Evolutionary conservation across 2,329 filamentous ascomycete genomes (phyloP).

Genomic region (Colletotrichum tropicicola): DNA sequence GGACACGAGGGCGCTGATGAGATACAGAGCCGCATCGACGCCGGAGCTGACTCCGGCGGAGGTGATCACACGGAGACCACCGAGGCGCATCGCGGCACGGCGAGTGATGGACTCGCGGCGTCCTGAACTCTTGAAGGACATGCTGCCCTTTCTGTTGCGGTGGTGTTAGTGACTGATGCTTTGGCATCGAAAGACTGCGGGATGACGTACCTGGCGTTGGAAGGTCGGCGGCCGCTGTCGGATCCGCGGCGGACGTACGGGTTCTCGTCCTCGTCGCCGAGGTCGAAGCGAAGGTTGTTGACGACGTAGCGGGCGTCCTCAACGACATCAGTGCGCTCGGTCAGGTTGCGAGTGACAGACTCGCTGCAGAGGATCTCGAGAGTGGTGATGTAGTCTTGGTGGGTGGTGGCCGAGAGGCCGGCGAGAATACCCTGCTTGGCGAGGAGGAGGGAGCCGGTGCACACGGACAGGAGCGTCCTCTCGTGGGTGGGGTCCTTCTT

Average conservation of each 20-base stretch:
- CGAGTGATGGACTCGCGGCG: constrained; percentile 84
- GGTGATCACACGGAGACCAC: constrained; percentile 78
- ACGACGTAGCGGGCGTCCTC: constrained; percentile 86
- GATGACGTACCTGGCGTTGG: constrained; percentile 65
- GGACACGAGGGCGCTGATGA: constrained; percentile 84
- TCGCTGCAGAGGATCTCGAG: constrained; percentile 86
- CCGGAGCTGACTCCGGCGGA: constrained; percentile 81
- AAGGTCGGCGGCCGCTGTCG: constrained; percentile 68
- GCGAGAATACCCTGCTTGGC: constrained; percentile 80
- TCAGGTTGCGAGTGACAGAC: constrained; percentile 72
- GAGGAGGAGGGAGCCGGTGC: constrained; percentile 81
- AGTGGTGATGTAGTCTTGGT: constrained; percentile 81
- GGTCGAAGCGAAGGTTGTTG: constrained; percentile 89
- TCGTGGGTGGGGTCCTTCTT: constrained; percentile 81
- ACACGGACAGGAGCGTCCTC: constrained; percentile 82
- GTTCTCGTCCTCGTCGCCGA: constrained; percentile 83
- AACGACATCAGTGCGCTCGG: constrained; percentile 83
- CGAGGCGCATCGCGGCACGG: constrained; percentile 78
- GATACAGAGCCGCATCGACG: constrained; percentile 84
- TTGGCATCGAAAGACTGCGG: background rate
- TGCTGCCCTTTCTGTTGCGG: constrained; percentile 77
- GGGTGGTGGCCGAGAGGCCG: constrained; percentile 83
- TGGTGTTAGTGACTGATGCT: background rate
- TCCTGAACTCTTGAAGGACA: constrained; percentile 81
- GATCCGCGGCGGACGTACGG: constrained; percentile 83